phyloP scores from a whole-genome alignment of 179 eudicot species.

The Carnegiea gigantea region DNA sequence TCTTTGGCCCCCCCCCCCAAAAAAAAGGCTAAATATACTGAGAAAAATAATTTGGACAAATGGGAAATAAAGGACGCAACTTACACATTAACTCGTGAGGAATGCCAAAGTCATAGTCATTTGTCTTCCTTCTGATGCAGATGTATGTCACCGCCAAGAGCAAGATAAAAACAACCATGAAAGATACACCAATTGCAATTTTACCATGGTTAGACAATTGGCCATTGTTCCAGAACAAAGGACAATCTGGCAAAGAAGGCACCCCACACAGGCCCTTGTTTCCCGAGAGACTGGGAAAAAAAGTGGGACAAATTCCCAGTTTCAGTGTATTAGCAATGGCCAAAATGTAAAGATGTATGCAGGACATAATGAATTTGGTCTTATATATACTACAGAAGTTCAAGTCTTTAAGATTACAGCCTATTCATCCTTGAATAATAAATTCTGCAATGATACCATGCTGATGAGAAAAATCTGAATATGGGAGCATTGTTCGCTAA shows the following conservation, averaged over 20 bases:
- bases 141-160: slow-evolving; percentile 49
- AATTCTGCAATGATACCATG: not conserved
- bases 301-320: not conserved
- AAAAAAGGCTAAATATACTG: not conserved
- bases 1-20: slow-evolving; percentile 12
- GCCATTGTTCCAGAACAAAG: slow-evolving; percentile 68
- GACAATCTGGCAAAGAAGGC: slow-evolving; percentile 86
- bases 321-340: slow-evolving; percentile 10
- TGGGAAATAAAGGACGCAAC: slow-evolving; percentile 27
- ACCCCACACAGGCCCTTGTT: slow-evolving; percentile 93
- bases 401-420: not conserved
- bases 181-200: slow-evolving; percentile 70
- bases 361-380: too few species aligned
- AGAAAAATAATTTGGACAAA: not conserved
- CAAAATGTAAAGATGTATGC: not conserved
- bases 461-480: not conserved
- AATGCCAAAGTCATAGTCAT: slow-evolving; percentile 87
- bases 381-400: too few species aligned
- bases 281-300: slow-evolving; percentile 67
- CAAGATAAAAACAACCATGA: slow-evolving; percentile 41
- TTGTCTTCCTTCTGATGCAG: slow-evolving; percentile 59
- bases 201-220: slow-evolving; percentile 71
- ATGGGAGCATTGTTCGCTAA: not conserved
- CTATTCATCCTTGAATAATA: not conserved
- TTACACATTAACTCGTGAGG: slow-evolving; percentile 84